phyloP scores from a whole-genome alignment of 192 early-diverging fungal species.

The Glomus cerebriforme region DNA sequence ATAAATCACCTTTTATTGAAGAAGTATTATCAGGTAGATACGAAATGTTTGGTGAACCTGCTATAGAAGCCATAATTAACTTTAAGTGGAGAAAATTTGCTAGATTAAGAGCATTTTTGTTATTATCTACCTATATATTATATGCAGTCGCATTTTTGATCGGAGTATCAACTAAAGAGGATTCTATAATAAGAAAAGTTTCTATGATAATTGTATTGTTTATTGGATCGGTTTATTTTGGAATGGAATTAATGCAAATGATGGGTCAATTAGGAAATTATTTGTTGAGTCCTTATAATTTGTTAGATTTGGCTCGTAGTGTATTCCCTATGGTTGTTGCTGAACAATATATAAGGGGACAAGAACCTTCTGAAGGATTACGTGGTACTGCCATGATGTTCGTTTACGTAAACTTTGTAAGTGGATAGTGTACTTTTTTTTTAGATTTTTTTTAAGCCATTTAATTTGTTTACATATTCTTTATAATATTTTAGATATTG shows the following conservation, averaged over 20 bases:
- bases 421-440: not conserved
- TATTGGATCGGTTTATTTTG: not conserved
- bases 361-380: no score
- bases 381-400: conserved; percentile 3
- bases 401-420: conserved; percentile 13
- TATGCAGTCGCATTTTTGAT: not conserved
- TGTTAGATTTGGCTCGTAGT: conserved; percentile 5
- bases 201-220: not conserved
- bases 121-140: not conserved
- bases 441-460: not conserved
- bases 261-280: not conserved
- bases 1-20: conserved; percentile 10
- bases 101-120: not conserved
- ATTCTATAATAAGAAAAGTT: not conserved
- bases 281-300: not conserved
- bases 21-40: conserved; percentile 4
- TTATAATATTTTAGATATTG: conserved; percentile 1
- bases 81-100: conserved; percentile 33
- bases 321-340: conserved; percentile 19
- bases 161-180: not conserved
- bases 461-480: not conserved
- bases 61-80: conserved; percentile 30
- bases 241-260: conserved; percentile 9
- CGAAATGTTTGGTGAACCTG: conserved; percentile 27
- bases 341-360: not conserved